A percentile compares a stretch with the other conserved stretches of the same genome.
phyloP scores from a whole-genome alignment of 106 monocot genomes.

The Dactylorhiza incarnata region DNA sequence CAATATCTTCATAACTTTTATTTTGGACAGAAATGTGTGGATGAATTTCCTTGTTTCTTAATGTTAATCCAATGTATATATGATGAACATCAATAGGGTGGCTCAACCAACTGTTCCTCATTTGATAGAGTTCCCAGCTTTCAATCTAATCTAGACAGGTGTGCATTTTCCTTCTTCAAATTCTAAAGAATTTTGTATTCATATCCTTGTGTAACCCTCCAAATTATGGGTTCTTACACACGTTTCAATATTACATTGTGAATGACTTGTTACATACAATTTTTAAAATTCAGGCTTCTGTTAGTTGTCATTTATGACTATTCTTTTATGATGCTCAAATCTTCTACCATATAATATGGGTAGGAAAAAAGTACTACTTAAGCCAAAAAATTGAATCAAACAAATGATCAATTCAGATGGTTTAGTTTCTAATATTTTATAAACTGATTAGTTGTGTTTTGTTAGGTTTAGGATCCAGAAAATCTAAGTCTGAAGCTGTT shows the following conservation, averaged over 20 bases:
- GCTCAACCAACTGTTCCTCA: constrained; percentile 24
- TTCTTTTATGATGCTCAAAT: not conserved
- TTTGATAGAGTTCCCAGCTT: constrained; percentile 21
- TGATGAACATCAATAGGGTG: constrained; percentile 40
- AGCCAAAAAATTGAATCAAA: not conserved
- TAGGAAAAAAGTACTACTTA: not conserved
- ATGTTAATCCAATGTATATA: constrained; percentile 3
- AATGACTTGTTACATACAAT: not conserved
- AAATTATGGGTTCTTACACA: not conserved
- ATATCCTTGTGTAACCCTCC: not conserved
- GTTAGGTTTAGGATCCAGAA: not conserved
- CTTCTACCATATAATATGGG: not conserved
- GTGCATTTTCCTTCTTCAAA: not conserved
- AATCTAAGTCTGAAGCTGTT: not conserved
- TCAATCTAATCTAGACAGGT: constrained; percentile 61
- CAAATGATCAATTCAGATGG: not conserved
- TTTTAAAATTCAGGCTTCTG: not conserved
- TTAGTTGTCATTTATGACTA: not conserved
- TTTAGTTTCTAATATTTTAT: not conserved
- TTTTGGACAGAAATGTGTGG: not conserved
- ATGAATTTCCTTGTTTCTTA: constrained; percentile 3
- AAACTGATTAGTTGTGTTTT: not conserved
- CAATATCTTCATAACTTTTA: not conserved
- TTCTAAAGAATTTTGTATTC: not conserved
- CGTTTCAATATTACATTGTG: not conserved